Conservation (phyloP, 805 yeast species). For the Candida dendrica region DNA sequence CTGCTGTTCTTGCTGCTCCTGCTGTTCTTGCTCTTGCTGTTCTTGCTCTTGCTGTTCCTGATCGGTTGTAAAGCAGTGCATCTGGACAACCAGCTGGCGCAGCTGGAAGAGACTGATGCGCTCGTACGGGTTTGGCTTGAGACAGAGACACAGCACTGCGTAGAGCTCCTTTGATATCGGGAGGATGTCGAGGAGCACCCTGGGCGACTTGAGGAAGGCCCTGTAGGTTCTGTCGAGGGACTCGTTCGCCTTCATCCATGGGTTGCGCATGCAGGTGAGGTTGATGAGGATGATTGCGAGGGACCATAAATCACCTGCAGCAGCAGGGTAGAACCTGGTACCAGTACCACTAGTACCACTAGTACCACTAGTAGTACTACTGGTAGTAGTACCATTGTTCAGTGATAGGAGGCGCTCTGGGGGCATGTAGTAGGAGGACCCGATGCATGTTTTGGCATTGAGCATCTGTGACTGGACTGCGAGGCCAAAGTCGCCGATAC, state of each 20-base stretch:
- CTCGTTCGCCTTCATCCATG: conserved; percentile 79
- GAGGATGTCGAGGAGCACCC: conserved; percentile 54
- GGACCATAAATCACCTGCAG: conserved; percentile 84
- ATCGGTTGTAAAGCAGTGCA: conserved; percentile 12
- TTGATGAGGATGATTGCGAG: conserved; percentile 76
- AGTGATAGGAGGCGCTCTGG: conserved; percentile 62
- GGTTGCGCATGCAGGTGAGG: conserved; percentile 76
- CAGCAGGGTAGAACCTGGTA: conserved; percentile 69
- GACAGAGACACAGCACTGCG: conserved; percentile 32
- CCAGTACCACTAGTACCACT: too few relatives aligned
- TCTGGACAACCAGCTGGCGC: conserved; percentile 10
- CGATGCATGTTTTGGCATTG: conserved; percentile 71
- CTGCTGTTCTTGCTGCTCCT: conserved; percentile 11
- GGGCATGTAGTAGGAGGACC: conserved; percentile 87
- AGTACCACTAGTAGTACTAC: too few relatives aligned
- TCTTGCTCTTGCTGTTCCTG: neutral
- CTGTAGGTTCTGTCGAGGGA: conserved; percentile 55
- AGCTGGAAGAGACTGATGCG: conserved; percentile 21
- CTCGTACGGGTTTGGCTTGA: conserved; percentile 25
- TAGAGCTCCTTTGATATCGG: conserved; percentile 66
- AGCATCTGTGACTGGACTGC: conserved; percentile 56
- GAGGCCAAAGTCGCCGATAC: conserved; percentile 84
- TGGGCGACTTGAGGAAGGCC: conserved; percentile 49
- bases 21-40: conserved; percentile 7
- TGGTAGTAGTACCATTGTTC: too few relatives aligned